These are phyloP conservation scores for Debaryomycetaceae sp. DNA, from an alignment of 1,139 yeast genomes.

Conservation along the genomic window DNA sequence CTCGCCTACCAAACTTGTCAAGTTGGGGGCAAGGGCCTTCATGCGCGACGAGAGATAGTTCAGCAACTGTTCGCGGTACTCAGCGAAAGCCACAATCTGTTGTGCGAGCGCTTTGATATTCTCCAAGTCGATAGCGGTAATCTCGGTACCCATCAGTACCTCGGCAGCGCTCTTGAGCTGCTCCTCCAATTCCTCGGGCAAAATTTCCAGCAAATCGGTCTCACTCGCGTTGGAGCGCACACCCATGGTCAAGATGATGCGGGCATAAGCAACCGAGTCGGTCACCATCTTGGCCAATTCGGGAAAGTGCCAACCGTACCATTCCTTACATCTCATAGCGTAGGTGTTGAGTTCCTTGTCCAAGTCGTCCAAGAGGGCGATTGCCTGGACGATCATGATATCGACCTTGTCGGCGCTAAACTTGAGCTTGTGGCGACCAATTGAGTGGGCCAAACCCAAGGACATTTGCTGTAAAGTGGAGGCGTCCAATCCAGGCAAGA, in stretches of 20 bases:
- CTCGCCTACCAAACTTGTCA: conserved; percentile 93
- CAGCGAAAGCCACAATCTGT: conserved; percentile 89
- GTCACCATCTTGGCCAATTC: conserved; percentile 95
- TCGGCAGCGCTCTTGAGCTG: conserved; percentile 87
- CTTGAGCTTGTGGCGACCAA: conserved; percentile 95
- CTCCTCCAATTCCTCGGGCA: conserved; percentile 87
- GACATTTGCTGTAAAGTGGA: conserved; percentile 87
- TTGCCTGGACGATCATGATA: conserved; percentile 98
- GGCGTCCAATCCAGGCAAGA: conserved; percentile 87
- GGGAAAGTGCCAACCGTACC: conserved; percentile 99
- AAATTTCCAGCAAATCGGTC: conserved; percentile 79
- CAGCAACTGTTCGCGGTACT: conserved; percentile 87
- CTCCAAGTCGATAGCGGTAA: conserved; percentile 75
- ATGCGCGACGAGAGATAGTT: conserved; percentile 85
- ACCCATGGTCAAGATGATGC: conserved; percentile 91
- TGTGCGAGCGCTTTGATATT: conserved; percentile 86
- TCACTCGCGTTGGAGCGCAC: conserved; percentile 83
- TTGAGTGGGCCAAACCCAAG: conserved; percentile 92
- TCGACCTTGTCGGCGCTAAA: conserved; percentile 97
- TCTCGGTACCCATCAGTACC: conserved; percentile 97
- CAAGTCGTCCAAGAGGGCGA: conserved; percentile 89
- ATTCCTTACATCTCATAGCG: conserved; percentile 96
- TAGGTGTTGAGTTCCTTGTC: conserved; percentile 96
- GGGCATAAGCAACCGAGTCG: conserved; percentile 90
- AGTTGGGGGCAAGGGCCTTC: conserved; percentile 98